These are phyloP conservation scores for Boletus sp. DNA, from an alignment of 768 basidiomycete genomes.

Conservation along the genomic window DNA sequence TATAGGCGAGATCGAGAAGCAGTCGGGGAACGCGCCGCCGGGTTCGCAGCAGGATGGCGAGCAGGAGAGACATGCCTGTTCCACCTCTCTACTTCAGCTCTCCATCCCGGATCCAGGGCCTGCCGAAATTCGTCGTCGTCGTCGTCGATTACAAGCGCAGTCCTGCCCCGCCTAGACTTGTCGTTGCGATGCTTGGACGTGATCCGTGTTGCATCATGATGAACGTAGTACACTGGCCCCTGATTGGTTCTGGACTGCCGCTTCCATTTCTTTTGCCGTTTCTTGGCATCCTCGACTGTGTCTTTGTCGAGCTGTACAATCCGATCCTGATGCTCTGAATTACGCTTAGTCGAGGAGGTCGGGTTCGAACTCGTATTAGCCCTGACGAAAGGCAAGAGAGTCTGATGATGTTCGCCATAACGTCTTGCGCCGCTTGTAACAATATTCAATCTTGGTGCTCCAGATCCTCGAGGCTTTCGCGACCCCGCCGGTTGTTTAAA, in stretches of 20 bases:
- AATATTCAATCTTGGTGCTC: slow-evolving; percentile 32
- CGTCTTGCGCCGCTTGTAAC: slow-evolving; percentile 36
- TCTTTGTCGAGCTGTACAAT: slow-evolving; percentile 6
- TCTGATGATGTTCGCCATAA: slow-evolving; percentile 36
- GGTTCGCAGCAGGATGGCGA: slow-evolving; percentile 8
- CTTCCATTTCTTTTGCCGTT: slow-evolving; percentile 25
- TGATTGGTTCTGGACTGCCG: slow-evolving; percentile 28
- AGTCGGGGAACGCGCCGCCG: background rate
- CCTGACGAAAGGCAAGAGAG: slow-evolving; percentile 35
- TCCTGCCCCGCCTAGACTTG: slow-evolving; percentile 8
- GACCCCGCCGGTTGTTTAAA: slow-evolving; percentile 10
- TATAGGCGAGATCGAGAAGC: slow-evolving; percentile 12
- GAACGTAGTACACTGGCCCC: slow-evolving; percentile 37
- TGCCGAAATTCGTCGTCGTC: slow-evolving; percentile 44
- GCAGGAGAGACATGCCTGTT: slow-evolving; percentile 19
- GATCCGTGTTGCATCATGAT: slow-evolving; percentile 37
- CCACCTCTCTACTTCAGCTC: slow-evolving; percentile 32
- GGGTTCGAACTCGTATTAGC: slow-evolving; percentile 8
- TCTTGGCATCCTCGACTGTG: slow-evolving; percentile 4
- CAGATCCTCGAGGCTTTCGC: slow-evolving; percentile 10
- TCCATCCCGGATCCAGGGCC: slow-evolving; percentile 40
- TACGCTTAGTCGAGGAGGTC: slow-evolving; percentile 4
- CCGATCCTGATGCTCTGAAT: slow-evolving; percentile 9
- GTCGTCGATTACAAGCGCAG: slow-evolving; percentile 39
- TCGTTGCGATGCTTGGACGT: slow-evolving; percentile 24